Evolutionary conservation across 2,329 filamentous ascomycete species (phyloP).

Genomic region (Lasiodiplodia hormozganensis): DNA sequence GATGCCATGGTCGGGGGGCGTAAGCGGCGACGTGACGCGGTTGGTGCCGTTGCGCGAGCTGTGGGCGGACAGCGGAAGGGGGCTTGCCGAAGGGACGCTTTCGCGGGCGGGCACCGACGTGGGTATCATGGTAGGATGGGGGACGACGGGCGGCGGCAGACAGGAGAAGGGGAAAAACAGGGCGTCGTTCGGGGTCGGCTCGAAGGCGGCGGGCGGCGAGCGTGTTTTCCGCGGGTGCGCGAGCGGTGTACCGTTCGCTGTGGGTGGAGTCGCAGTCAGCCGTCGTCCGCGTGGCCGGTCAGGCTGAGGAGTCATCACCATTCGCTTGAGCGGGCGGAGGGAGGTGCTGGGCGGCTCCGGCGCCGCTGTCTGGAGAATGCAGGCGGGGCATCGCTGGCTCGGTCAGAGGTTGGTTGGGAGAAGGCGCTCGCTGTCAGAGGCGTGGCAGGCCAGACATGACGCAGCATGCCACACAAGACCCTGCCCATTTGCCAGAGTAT

Average conservation of each 20-base stretch:
- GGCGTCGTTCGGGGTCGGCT: slow-evolving; percentile 29
- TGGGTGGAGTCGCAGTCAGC: slow-evolving; percentile 20
- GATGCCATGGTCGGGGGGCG: slow-evolving; percentile 27
- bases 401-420: background rate
- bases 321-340: background rate
- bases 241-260: slow-evolving; percentile 26
- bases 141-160: slow-evolving; percentile 23
- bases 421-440: background rate
- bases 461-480: slow-evolving; percentile 12
- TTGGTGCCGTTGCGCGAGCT: slow-evolving; percentile 20
- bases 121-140: slow-evolving; percentile 20
- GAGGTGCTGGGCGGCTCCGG: background rate
- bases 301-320: slow-evolving; percentile 18
- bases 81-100: slow-evolving; percentile 27
- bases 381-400: slow-evolving; percentile 6
- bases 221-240: slow-evolving; percentile 1
- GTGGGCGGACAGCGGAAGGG: slow-evolving; percentile 20
- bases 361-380: slow-evolving; percentile 18
- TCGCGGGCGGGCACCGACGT: slow-evolving; percentile 27
- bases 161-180: slow-evolving; percentile 17
- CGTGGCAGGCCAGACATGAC: slow-evolving; percentile 18
- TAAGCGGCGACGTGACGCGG: slow-evolving; percentile 24
- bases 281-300: slow-evolving; percentile 12
- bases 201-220: slow-evolving; percentile 27
- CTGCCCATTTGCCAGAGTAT: slow-evolving; percentile 6